Percentiles rank a stretch among this genome's conserved stretches.
Conservation (phyloP, 345 rosid species). For the Eucalyptus fibrosa region DNA sequence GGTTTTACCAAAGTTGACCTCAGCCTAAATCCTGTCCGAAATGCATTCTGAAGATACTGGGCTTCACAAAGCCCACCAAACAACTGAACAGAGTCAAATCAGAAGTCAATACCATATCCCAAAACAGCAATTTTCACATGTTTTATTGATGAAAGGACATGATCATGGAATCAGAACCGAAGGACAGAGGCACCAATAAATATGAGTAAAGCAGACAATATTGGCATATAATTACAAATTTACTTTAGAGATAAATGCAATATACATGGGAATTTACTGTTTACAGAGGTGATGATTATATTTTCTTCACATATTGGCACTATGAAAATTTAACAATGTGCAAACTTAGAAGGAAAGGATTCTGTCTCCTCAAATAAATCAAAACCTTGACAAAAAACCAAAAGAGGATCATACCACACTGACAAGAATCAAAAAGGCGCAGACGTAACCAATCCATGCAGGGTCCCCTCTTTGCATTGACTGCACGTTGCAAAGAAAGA, state of each 20-base stretch:
- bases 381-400: too few species aligned
- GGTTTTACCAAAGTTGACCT: constrained; percentile 81
- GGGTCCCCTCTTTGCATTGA: constrained; percentile 93
- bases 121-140: background rate
- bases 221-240: background rate
- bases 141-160: background rate
- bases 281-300: background rate
- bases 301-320: background rate
- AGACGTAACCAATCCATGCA: constrained; percentile 73
- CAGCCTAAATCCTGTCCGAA: constrained; percentile 81
- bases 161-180: too few species aligned
- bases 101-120: background rate
- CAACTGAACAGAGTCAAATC: constrained; percentile 29
- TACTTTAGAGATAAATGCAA: background rate
- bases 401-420: constrained; percentile 22
- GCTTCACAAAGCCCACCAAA: background rate
- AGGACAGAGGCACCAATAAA: background rate
- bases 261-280: background rate
- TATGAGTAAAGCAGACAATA: background rate
- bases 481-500: constrained; percentile 21
- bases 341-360: background rate
- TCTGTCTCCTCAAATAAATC: background rate
- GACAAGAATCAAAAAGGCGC: constrained; percentile 70
- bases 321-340: background rate
- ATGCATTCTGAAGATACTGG: constrained; percentile 73